These are phyloP conservation scores for Calonectria henricotiae DNA, from an alignment of 2,329 filamentous ascomycete genomes.

Conservation along the genomic window DNA sequence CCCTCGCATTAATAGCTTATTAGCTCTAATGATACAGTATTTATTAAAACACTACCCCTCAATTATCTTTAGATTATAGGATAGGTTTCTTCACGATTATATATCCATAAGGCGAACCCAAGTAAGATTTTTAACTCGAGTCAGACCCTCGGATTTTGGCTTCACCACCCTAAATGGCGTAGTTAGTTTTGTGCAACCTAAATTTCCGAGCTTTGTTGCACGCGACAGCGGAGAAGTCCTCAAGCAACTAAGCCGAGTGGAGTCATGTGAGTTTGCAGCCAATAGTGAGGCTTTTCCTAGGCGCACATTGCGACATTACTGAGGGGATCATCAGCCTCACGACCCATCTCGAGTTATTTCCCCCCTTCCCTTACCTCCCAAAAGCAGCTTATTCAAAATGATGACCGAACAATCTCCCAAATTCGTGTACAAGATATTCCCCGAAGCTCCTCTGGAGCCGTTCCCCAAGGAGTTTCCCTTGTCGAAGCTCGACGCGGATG, in stretches of 20 bases:
- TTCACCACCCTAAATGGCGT: slow-evolving; percentile 19
- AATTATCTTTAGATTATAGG: too few relatives aligned
- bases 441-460: slow-evolving; percentile 67
- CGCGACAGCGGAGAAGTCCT: slow-evolving; percentile 8
- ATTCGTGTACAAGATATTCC: slow-evolving; percentile 76
- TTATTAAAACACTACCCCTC: too few relatives aligned
- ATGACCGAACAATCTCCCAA: slow-evolving; percentile 56
- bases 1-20: too few relatives aligned
- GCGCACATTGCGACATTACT: slow-evolving; percentile 34
- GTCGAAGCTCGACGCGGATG: slow-evolving; percentile 73
- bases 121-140: background rate
- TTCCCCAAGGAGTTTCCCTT: slow-evolving; percentile 71
- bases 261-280: slow-evolving; percentile 8
- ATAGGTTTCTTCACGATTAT: too few relatives aligned
- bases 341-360: background rate
- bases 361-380: background rate
- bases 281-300: slow-evolving; percentile 23
- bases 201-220: slow-evolving; percentile 18
- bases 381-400: slow-evolving; percentile 46
- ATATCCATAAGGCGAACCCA: background rate
- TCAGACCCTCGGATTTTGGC: background rate
- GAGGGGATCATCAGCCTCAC: slow-evolving; percentile 26
- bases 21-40: too few relatives aligned
- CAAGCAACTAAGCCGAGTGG: slow-evolving; percentile 18
- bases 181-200: slow-evolving; percentile 8